Evolutionary conservation across 2,329 filamentous ascomycete species (phyloP), one percentile per base, ranked within the genome.

Genomic region (Apiospora kogelbergensis): DNA sequence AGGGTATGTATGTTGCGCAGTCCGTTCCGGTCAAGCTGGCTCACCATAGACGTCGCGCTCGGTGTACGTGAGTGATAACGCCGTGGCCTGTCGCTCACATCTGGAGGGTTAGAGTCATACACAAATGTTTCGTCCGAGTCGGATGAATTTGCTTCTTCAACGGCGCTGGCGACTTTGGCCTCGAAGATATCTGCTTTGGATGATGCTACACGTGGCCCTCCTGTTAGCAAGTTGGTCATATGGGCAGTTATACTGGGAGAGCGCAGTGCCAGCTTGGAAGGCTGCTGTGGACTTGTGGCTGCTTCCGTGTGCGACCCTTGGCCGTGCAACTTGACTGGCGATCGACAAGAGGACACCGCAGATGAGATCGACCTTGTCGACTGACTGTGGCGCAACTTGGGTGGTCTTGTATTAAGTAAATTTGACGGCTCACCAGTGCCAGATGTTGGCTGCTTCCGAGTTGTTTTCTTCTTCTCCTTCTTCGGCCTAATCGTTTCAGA

Each of bases 121-220:
- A 99, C 96, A 80, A 98, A 99, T 0, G 96, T 98, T 81, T 98
- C 96, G 76, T 98, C 96, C 1, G 95, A 98, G 79, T 99, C 96
- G 7, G 95, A 98, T 15, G 95, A 97, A 79, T 98, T 93, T 60
- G 94, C 94, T 80, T 98, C 95, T 78, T 98, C 95, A 67, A 99
- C 94, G 10, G 95, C 95, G 79, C 91, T 98, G 66, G 95, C 95
- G 73, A 99, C 94, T 78, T 97, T 97, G 74, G 95, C 94, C 83
- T 98, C 96, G 79, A 99, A 99, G 66, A 98, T 94, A 81, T 99
- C 96, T 78, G 96, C 95, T 83, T 98, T 98, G 70, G 95, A 97
- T 20, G 94, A 96, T 70, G 91, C 93, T 91, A 86, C 80, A 75
- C 78, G 80, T 67, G 73, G 70, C 74, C 73, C 74, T 70, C 77